These are phyloP conservation scores for Lepidium sativum DNA, from an alignment of 345 rosid species.

Conservation along the genomic window DNA sequence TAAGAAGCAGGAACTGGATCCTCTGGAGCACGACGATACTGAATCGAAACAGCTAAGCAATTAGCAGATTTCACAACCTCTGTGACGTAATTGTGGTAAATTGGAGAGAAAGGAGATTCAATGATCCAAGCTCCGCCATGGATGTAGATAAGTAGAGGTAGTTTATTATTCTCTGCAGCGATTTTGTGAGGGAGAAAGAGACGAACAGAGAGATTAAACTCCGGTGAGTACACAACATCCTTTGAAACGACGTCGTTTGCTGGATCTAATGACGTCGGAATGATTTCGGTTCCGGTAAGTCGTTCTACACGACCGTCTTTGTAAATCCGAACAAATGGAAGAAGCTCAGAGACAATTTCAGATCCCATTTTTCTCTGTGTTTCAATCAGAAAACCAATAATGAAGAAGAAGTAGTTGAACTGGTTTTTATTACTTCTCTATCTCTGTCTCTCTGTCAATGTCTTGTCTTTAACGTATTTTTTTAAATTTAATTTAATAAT, in stretches of 20 bases:
- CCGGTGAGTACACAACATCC: conserved; percentile 23
- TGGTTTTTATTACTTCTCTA: no score
- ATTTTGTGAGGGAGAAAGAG: conserved; percentile 33
- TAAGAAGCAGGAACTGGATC: conserved; percentile 37
- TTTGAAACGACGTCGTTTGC: conserved; percentile 32
- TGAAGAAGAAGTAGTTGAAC: not conserved
- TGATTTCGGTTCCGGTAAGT: conserved; percentile 27
- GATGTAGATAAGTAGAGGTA: conserved; percentile 47
- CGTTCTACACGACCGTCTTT: conserved; percentile 39
- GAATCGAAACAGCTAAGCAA: conserved; percentile 31
- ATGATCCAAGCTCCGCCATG: conserved; percentile 49
- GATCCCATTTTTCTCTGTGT: not conserved
- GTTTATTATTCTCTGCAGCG: conserved; percentile 12
- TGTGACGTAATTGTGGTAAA: conserved; percentile 25
- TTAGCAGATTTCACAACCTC: conserved; percentile 31
- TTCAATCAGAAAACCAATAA: not conserved
- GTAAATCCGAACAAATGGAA: conserved; percentile 23
- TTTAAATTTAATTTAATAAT: not conserved
- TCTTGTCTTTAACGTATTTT: not conserved
- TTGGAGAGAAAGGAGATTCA: conserved; percentile 31
- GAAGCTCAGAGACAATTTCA: conserved; percentile 24
- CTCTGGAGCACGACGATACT: conserved; percentile 43
- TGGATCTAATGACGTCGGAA: conserved; percentile 33
- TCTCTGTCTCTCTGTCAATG: no score
- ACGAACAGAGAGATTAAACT: conserved; percentile 35